A percentile compares a stretch with the other conserved stretches of the same genome.
phyloP scores from a whole-genome alignment of 2,329 filamentous ascomycete species.

The Byssochlamys sp. region DNA sequence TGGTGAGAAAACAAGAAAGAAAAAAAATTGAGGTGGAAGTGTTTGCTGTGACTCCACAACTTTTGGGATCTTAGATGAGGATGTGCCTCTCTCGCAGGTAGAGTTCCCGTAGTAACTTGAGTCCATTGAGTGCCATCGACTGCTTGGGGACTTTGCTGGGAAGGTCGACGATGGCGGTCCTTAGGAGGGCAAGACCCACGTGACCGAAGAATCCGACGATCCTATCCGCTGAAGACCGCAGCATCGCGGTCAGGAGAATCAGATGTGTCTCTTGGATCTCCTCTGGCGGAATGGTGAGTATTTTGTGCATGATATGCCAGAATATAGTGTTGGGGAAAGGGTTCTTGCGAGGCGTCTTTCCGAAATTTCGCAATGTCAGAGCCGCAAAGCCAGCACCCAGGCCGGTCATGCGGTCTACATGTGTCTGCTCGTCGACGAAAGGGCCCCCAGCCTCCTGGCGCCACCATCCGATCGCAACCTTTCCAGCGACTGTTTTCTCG shows the following conservation, averaged over 20 bases:
- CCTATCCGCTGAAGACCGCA: conserved; percentile 61
- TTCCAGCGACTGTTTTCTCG: conserved; percentile 62
- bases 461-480: conserved; percentile 63
- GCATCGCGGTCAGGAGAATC: conserved; percentile 60
- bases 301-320: conserved; percentile 67
- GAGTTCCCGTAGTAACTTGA: conserved; percentile 29
- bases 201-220: conserved; percentile 76
- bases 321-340: conserved; percentile 71
- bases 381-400: conserved; percentile 76
- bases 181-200: conserved; percentile 61
- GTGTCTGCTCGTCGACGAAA: conserved; percentile 60
- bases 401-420: conserved; percentile 74
- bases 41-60: background rate
- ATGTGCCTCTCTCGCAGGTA: conserved; percentile 29
- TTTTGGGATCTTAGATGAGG: conserved; percentile 18
- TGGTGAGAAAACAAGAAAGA: background rate
- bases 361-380: conserved; percentile 73
- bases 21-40: background rate
- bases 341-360: conserved; percentile 56
- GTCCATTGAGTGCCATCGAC: conserved; percentile 28
- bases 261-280: conserved; percentile 66
- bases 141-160: conserved; percentile 39
- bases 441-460: conserved; percentile 43
- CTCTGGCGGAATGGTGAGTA: conserved; percentile 62
- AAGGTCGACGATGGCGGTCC: conserved; percentile 63